Evolutionary conservation across 73 alveolate genomes (phyloP).

Genomic region (Breviolum minutum): DNA sequence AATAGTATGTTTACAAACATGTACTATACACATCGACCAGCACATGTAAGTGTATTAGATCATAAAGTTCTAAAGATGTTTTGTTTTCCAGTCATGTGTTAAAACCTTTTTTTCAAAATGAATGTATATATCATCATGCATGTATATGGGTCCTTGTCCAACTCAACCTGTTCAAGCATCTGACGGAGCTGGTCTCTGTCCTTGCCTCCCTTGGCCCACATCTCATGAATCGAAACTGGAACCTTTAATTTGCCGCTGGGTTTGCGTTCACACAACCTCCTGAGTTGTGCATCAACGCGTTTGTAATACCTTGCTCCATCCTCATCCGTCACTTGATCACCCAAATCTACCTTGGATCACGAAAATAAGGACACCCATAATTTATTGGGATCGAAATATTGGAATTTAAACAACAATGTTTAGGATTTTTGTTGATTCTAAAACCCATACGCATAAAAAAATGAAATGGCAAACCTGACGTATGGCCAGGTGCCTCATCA

Average conservation of each 20-base stretch:
- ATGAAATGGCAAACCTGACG: neutral
- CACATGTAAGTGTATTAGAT: neutral
- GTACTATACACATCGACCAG: neutral
- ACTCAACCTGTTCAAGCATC: neutral
- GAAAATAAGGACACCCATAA: neutral
- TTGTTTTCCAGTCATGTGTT: neutral
- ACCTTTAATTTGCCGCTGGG: neutral
- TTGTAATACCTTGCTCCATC: neutral
- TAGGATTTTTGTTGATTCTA: neutral
- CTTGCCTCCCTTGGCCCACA: conserved; percentile 9
- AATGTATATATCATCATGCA: neutral
- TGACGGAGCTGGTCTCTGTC: neutral
- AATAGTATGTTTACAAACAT: no score
- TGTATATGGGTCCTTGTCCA: neutral
- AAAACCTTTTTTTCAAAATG: neutral
- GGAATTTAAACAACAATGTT: neutral
- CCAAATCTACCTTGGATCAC: neutral
- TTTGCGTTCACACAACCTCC: neutral
- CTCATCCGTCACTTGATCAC: neutral
- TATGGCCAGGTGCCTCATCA: neutral
- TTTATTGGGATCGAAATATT: neutral
- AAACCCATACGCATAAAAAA: neutral
- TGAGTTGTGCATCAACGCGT: neutral
- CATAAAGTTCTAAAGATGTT: neutral
- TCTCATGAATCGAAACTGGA: neutral